These are phyloP conservation scores for Austroboletus novae-zelandiae DNA, from an alignment of 1,284 basidiomycete species.

Conservation along the genomic window DNA sequence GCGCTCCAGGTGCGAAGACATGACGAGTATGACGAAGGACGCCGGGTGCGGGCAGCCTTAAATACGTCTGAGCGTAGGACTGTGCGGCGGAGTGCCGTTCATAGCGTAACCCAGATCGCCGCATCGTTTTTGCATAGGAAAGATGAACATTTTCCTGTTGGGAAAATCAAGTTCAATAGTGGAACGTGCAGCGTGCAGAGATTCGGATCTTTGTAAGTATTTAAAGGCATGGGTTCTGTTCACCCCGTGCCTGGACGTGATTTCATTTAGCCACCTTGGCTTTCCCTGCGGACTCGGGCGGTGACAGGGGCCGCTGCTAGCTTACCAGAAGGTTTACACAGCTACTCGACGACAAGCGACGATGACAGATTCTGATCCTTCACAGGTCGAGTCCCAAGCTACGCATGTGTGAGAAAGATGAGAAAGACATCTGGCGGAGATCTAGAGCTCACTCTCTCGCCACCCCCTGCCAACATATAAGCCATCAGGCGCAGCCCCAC, in stretches of 20 bases:
- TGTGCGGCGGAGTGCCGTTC: slow-evolving; percentile 33
- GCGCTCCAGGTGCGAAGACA: slow-evolving; percentile 44
- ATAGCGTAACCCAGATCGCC: slow-evolving; percentile 36
- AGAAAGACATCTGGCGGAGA: slow-evolving; percentile 20
- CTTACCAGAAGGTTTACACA: slow-evolving; percentile 22
- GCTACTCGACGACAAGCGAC: slow-evolving; percentile 24
- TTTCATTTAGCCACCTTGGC: slow-evolving; percentile 40
- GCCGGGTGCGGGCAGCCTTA: slow-evolving; percentile 19
- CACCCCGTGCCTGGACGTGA: slow-evolving; percentile 32
- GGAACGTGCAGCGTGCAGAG: slow-evolving; percentile 32
- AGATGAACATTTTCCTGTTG: slow-evolving; percentile 35
- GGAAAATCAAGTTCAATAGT: slow-evolving; percentile 34
- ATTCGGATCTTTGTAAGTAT: slow-evolving; percentile 35
- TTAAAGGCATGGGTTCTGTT: slow-evolving; percentile 30
- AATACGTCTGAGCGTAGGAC: slow-evolving; percentile 22
- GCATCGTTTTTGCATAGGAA: slow-evolving; percentile 32
- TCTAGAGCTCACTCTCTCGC: slow-evolving; percentile 13
- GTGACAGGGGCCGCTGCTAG: slow-evolving; percentile 16
- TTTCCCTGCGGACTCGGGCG: slow-evolving; percentile 25
- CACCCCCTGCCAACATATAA: slow-evolving; percentile 16
- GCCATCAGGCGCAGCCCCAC: slow-evolving; percentile 19
- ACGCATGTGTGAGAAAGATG: slow-evolving; percentile 22
- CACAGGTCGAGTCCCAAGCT: slow-evolving; percentile 10
- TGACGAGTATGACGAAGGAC: slow-evolving; percentile 26
- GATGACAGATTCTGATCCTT: slow-evolving; percentile 20